Evolutionary conservation across 495 filamentous ascomycete species (phyloP).

Genomic region (Penicillium daleae): DNA sequence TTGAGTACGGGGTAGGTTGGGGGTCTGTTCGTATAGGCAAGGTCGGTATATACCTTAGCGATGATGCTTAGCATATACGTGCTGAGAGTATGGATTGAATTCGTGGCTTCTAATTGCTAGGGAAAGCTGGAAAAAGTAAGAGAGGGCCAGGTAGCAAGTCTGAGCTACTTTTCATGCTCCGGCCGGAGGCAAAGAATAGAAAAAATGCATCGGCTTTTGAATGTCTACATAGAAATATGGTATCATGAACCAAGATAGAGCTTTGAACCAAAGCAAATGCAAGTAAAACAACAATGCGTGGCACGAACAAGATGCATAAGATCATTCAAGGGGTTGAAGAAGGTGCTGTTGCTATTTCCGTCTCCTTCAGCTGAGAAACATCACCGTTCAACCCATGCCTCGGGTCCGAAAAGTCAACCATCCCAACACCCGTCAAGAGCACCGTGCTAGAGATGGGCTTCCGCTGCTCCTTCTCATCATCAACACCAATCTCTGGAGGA

Average conservation of each 20-base stretch:
- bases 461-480: constrained; percentile 16
- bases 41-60: too few relatives aligned
- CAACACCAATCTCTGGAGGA: constrained; percentile 31
- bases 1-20: too few relatives aligned
- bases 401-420: constrained; percentile 22
- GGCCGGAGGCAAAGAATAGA: too few relatives aligned
- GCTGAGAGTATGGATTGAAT: too few relatives aligned
- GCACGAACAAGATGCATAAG: background rate
- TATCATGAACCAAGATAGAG: background rate
- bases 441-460: constrained; percentile 18
- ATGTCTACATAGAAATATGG: background rate
- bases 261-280: background rate
- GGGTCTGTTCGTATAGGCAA: too few relatives aligned
- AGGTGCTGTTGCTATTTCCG: background rate
- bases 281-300: background rate
- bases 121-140: background rate
- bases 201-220: background rate
- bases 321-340: background rate
- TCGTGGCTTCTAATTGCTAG: background rate
- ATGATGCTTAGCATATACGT: too few relatives aligned
- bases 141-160: background rate
- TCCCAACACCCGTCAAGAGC: constrained; percentile 27
- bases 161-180: background rate
- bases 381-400: constrained; percentile 6
- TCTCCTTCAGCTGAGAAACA: background rate